A percentile compares a stretch with the other conserved stretches of the same genome.
Evolutionary conservation across 225 moss, liverwort and hornwort species (phyloP).

Genomic region (Physcomitrellopsis africana): DNA sequence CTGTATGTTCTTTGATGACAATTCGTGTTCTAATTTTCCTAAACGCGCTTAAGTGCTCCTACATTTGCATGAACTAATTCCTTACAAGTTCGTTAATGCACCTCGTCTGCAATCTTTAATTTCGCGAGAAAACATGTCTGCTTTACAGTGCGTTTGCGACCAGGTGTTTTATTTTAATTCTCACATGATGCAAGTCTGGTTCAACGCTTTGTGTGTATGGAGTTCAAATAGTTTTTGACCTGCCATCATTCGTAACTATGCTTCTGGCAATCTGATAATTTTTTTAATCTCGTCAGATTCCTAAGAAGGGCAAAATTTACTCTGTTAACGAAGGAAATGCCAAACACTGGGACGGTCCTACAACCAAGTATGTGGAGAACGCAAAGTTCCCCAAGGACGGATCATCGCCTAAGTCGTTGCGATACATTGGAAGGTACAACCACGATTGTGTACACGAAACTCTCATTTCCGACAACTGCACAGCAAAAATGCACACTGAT

Average conservation of each 20-base stretch:
- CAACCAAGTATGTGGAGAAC: slow-evolving; percentile 61
- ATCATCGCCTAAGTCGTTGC: slow-evolving; percentile 66
- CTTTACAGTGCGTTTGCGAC: not conserved
- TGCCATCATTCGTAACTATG: not conserved
- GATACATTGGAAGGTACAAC: slow-evolving; percentile 68
- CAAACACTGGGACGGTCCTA: slow-evolving; percentile 72
- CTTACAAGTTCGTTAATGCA: too few relatives aligned
- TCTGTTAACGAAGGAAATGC: slow-evolving; percentile 84
- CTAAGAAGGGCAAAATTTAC: slow-evolving; percentile 72
- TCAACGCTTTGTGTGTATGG: not conserved
- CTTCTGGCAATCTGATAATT: not conserved
- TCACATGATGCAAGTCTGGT: not conserved
- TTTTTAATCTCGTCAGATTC: slow-evolving; percentile 42
- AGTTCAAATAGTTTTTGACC: not conserved
- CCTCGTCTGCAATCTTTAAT: not conserved
- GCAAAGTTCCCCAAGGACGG: slow-evolving; percentile 72
- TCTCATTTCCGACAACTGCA: not conserved
- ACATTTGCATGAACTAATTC: too few relatives aligned
- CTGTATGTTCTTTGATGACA: not conserved
- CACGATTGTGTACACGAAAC: not conserved
- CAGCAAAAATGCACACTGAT: not conserved
- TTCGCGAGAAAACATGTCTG: not conserved
- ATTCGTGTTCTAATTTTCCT: not conserved
- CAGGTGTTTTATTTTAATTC: not conserved
- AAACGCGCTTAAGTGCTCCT: not conserved